A percentile compares a stretch with the other conserved stretches of the same genome.
Conservation (phyloP, 164 flowering plant species). For the Macadamia integrifolia region DNA sequence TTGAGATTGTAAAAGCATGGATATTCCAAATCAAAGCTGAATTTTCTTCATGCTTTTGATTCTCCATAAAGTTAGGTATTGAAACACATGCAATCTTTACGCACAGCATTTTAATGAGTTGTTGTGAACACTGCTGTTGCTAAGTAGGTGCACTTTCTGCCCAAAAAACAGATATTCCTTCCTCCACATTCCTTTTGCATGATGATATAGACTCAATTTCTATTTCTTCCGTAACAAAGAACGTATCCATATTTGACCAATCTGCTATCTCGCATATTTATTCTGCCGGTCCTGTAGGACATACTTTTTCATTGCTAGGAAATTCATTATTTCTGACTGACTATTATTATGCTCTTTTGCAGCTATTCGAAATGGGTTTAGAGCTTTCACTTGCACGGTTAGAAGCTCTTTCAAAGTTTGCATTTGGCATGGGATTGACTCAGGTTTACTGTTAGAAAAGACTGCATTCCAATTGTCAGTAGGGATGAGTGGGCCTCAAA, state of each 20-base stretch:
- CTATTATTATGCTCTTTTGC: constrained; percentile 17
- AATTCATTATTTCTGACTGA: neutral
- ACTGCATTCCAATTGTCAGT: neutral
- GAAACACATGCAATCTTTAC: too few relatives aligned
- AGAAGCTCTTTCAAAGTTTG: constrained; percentile 94
- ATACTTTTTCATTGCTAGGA: neutral
- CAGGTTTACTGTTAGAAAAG: constrained; percentile 49
- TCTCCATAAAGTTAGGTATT: too few relatives aligned
- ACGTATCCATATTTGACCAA: neutral
- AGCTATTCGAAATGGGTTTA: constrained; percentile 99
- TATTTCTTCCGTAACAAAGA: neutral
- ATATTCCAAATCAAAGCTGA: too few relatives aligned
- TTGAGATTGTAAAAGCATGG: neutral
- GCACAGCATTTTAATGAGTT: too few relatives aligned
- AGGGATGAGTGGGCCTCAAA: neutral
- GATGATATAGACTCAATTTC: neutral
- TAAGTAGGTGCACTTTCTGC: too few relatives aligned
- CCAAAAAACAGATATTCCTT: too few relatives aligned
- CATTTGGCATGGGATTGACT: constrained; percentile 94
- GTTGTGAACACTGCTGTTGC: too few relatives aligned
- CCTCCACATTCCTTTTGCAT: too few relatives aligned
- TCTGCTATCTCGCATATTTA: neutral
- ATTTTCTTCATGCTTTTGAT: too few relatives aligned
- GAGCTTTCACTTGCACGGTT: constrained; percentile 96
- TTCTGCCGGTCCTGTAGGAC: neutral